These are phyloP conservation scores for Amborella trichopoda DNA, from an alignment of 164 flowering plant genomes.

Conservation along the genomic window DNA sequence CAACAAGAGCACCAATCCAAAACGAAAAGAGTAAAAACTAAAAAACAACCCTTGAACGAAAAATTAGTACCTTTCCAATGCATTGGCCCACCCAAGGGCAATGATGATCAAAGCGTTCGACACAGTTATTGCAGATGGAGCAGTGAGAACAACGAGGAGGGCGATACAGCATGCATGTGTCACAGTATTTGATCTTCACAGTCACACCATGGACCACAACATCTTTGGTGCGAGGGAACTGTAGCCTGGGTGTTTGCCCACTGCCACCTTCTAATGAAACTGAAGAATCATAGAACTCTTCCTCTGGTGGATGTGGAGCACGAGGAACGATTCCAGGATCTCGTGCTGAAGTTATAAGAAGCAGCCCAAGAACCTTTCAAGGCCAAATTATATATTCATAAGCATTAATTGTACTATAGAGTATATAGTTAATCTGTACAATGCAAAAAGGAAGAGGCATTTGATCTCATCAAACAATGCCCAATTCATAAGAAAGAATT, in stretches of 20 bases:
- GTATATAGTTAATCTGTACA: too few relatives aligned
- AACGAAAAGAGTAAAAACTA: too few relatives aligned
- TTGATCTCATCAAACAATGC: too few relatives aligned
- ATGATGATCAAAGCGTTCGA: slow-evolving; percentile 93
- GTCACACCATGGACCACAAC: slow-evolving; percentile 64
- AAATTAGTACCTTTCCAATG: slow-evolving; percentile 87
- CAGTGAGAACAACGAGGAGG: slow-evolving; percentile 97
- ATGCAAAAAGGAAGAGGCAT: too few relatives aligned
- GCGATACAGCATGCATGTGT: slow-evolving; percentile 94
- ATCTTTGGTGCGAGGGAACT: slow-evolving; percentile 71
- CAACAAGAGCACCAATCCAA: too few relatives aligned
- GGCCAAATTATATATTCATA: too few relatives aligned
- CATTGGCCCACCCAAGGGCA: slow-evolving; percentile 99
- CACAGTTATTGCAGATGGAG: slow-evolving; percentile 88
- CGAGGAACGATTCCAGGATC: slow-evolving; percentile 91
- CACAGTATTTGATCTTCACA: slow-evolving; percentile 79
- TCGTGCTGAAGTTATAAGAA: slow-evolving; percentile 59
- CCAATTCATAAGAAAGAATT: too few relatives aligned
- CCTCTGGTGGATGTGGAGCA: slow-evolving; percentile 89
- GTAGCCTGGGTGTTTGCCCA: slow-evolving; percentile 67
- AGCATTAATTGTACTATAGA: too few relatives aligned
- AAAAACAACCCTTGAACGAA: too few relatives aligned
- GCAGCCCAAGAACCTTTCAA: slow-evolving; percentile 76
- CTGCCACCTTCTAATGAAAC: slow-evolving; percentile 45
- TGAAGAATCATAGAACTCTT: slow-evolving; percentile 54